Percentiles rank a stretch among this genome's conserved stretches.
phyloP scores from a whole-genome alignment of 345 rosid species.

The Lagerstroemia speciosa region DNA sequence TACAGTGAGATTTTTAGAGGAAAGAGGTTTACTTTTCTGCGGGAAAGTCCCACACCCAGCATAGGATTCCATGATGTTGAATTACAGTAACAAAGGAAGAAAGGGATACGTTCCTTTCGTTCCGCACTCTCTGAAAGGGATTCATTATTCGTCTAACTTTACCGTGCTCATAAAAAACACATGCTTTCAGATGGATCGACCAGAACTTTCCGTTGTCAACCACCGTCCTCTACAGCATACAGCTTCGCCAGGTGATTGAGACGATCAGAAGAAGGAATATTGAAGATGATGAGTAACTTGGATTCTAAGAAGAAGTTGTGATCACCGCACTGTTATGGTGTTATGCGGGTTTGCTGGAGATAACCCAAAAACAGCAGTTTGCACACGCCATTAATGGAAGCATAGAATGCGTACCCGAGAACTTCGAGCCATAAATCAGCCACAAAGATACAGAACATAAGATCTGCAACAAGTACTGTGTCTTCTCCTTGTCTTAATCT shows the following conservation, averaged over 20 bases:
- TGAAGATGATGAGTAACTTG: neutral
- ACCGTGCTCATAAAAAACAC: no score
- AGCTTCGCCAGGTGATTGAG: neutral
- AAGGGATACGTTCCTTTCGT: neutral
- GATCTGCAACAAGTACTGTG: neutral
- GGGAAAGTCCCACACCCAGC: conserved; percentile 5
- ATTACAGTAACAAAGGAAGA: neutral
- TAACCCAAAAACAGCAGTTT: neutral
- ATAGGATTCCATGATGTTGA: conserved; percentile 26
- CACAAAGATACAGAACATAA: neutral
- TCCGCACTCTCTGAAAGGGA: neutral
- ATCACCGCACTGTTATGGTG: neutral
- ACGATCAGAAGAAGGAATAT: neutral
- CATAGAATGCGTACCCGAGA: neutral
- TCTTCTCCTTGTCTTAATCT: neutral
- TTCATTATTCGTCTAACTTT: neutral
- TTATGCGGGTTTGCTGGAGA: neutral
- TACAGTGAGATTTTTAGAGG: conserved; percentile 12
- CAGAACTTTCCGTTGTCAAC: neutral
- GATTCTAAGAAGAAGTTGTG: neutral
- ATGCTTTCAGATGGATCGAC: neutral
- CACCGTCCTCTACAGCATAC: neutral
- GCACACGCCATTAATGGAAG: neutral
- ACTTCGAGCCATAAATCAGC: neutral
- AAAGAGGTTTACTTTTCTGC: neutral